These are phyloP conservation scores for Cladosporium sphaerospermum DNA, from an alignment of 2,329 filamentous ascomycete genomes.

Conservation along the genomic window DNA sequence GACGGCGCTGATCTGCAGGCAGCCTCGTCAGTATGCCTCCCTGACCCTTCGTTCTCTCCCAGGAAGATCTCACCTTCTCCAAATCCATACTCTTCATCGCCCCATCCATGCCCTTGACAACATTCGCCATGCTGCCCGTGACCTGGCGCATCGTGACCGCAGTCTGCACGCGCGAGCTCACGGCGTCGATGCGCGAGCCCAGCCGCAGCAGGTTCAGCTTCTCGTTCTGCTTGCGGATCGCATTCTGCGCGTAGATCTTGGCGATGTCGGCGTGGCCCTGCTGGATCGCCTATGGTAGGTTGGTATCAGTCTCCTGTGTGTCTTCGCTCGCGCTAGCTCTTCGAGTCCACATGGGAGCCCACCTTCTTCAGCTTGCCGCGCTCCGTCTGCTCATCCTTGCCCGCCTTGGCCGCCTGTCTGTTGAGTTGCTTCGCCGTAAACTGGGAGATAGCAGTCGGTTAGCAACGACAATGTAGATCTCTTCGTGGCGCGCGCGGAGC, in stretches of 20 bases:
- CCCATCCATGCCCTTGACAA: constrained; percentile 55
- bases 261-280: constrained; percentile 54
- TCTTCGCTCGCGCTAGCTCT: background rate
- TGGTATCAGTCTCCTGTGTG: background rate
- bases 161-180: constrained; percentile 55
- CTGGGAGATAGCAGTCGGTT: constrained; percentile 27
- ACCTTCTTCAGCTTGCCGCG: constrained; percentile 58
- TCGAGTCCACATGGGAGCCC: background rate
- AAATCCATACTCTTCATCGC: constrained; percentile 60
- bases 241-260: constrained; percentile 58
- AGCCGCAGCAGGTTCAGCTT: constrained; percentile 54
- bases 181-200: constrained; percentile 54
- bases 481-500: background rate
- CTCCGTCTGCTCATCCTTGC: constrained; percentile 55
- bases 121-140: constrained; percentile 56
- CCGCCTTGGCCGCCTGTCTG: constrained; percentile 55
- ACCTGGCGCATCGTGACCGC: constrained; percentile 58
- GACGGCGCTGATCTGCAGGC: constrained; percentile 52
- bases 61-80: constrained; percentile 45
- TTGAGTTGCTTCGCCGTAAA: constrained; percentile 60
- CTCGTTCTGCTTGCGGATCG: constrained; percentile 58
- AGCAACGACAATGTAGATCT: background rate
- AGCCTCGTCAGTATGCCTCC: background rate
- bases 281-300: constrained; percentile 47
- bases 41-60: background rate